A percentile compares a stretch with the other conserved stretches of the same genome.
Conservation (phyloP, 2,329 filamentous ascomycete genomes). For the Arthrobotrys sinensis region DNA sequence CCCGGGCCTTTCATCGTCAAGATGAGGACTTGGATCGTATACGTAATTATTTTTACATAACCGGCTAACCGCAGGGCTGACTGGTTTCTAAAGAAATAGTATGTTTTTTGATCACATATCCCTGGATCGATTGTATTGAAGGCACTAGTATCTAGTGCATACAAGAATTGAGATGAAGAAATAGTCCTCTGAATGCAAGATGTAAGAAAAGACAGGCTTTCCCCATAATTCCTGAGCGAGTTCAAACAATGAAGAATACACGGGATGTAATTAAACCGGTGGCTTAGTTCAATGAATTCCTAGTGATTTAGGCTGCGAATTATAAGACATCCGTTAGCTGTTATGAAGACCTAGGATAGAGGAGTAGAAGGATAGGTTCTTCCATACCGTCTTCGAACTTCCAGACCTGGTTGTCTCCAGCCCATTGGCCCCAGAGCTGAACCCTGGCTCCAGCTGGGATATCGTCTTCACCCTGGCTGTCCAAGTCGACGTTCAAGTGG, state of each 20-base stretch:
- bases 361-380: neutral
- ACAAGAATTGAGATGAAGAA: neutral
- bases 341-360: neutral
- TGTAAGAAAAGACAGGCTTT: neutral
- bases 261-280: neutral
- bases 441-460: constrained; percentile 24
- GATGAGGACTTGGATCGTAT: neutral
- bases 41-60: constrained; percentile 10
- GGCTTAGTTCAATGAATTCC: neutral
- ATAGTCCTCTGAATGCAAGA: neutral
- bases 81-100: neutral
- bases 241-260: neutral
- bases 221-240: neutral
- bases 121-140: constrained; percentile 19
- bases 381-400: constrained; percentile 22
- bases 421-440: constrained; percentile 20
- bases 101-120: neutral
- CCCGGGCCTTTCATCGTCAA: neutral
- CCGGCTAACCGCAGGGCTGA: neutral
- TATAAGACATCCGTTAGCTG: neutral
- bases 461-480: constrained; percentile 24
- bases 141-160: neutral
- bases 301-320: constrained; percentile 5
- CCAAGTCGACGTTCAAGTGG: constrained; percentile 18
- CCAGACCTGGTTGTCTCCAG: constrained; percentile 22